Evolutionary conservation across 2,329 filamentous ascomycete genomes (phyloP), one percentile per base, ranked within the genome.

Genomic region (Trichoderma brevicompactum): DNA sequence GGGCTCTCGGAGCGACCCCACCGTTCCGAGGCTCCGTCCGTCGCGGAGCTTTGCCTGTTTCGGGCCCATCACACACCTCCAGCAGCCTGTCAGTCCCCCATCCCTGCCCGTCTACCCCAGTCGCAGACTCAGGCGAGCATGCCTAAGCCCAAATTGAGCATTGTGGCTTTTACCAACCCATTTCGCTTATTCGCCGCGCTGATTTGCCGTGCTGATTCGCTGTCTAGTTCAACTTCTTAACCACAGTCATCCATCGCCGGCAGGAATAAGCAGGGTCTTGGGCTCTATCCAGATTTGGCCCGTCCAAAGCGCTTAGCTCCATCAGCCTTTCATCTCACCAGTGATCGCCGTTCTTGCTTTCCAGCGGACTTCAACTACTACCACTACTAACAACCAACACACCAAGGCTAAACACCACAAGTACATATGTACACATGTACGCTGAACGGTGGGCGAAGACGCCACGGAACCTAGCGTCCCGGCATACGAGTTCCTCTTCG

Each of bases 11-110:
- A 58, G 59, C 65, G 15, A 58, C 59, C 52, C 65, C 65, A 66
- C 65, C 64, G 36, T 66, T 64, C 65, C 65, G 65, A 64, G 60
- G 23, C 59, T 61, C 52, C 65, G 52, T 64, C 60, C 60, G 50
- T 49, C 58, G 34, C 64, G 65, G 65, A 58, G 59, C 59, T 63
- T 64, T 66, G 52, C 52, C 65, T 56, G 52, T 66, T 66, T 66
- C 44, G 28, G 52, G 60, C 40, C 36, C 52, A 48, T 48, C 28
- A 19, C 65, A 64, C 60, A 50, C 59, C 65, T 64, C 59, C 28
- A 64, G 38, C 44, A 40, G 53, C 59, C 60, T 53, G 59, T 64
- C 59, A 54, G 41, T 54, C 60, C 32, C 43, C 49, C 9, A 36
- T 44, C 59, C 59, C 38, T 40, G 17, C 59, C 43, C 13, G 9